phyloP scores from a whole-genome alignment of 345 rosid genomes.

The Lumnitzera littorea region DNA sequence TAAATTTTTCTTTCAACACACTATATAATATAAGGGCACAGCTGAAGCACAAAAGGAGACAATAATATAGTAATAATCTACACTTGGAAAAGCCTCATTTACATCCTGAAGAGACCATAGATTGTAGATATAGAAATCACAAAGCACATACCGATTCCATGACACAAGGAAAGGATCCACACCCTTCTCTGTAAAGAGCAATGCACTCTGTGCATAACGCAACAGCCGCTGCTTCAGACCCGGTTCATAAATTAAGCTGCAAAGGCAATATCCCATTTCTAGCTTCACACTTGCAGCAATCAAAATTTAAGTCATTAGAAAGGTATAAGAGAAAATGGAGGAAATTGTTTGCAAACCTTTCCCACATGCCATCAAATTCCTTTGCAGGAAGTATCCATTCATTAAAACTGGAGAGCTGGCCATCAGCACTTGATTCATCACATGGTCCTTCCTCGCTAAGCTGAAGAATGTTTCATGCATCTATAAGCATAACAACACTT shows the following conservation, averaged over 20 bases:
- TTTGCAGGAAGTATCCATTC: slow-evolving; percentile 97
- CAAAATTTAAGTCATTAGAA: slow-evolving; percentile 1
- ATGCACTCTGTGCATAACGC: slow-evolving; percentile 85
- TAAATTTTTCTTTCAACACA: no score
- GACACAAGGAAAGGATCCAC: slow-evolving; percentile 84
- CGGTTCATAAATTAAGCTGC: slow-evolving; percentile 87
- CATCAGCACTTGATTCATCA: slow-evolving; percentile 72
- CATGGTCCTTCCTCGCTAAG: slow-evolving; percentile 95
- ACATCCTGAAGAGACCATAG: not conserved
- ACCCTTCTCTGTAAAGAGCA: slow-evolving; percentile 86
- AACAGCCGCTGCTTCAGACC: slow-evolving; percentile 88
- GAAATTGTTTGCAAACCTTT: slow-evolving; percentile 51
- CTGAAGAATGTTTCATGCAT: slow-evolving; percentile 29
- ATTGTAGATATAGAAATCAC: slow-evolving; percentile 1
- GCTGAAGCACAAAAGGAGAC: no score
- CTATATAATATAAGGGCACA: no score
- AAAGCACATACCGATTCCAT: slow-evolving; percentile 74
- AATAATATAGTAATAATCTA: no score
- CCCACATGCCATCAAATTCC: slow-evolving; percentile 99
- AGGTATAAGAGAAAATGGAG: not conserved
- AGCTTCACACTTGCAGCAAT: slow-evolving; percentile 1
- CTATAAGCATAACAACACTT: no score
- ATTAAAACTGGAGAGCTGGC: slow-evolving; percentile 79
- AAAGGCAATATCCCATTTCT: slow-evolving; percentile 4
- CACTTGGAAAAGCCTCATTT: no score